Evolutionary conservation across 257 asterid genomes (phyloP).

Genomic region (Verbena officinalis): DNA sequence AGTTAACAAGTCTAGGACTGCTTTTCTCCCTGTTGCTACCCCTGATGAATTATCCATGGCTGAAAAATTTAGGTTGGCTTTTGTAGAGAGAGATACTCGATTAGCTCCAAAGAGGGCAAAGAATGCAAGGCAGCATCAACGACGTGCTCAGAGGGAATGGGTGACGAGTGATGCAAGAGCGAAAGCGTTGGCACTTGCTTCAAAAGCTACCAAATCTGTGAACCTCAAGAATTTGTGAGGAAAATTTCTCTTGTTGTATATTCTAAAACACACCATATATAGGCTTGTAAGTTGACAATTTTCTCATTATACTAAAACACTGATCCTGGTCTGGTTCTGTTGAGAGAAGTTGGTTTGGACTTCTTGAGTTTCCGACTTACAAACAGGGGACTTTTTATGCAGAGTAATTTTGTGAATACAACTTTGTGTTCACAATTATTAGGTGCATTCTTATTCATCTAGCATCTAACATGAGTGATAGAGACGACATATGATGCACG

Average conservation of each 20-base stretch:
- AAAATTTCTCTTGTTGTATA: not conserved
- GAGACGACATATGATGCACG: no score
- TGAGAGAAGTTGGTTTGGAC: no score
- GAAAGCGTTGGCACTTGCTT: slow-evolving; percentile 83
- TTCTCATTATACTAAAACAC: no score
- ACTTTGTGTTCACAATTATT: no score
- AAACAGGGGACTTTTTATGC: no score
- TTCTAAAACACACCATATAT: no score
- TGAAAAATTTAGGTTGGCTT: slow-evolving; percentile 93
- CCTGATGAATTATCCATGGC: slow-evolving; percentile 69
- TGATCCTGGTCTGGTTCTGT: no score
- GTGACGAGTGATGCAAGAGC: slow-evolving; percentile 61
- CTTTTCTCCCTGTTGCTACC: slow-evolving; percentile 31
- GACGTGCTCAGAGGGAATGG: slow-evolving; percentile 86
- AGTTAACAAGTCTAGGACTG: slow-evolving; percentile 26
- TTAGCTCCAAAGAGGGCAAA: slow-evolving; percentile 97
- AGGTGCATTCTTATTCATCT: no score
- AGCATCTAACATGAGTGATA: no score
- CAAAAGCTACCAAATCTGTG: slow-evolving; percentile 56
- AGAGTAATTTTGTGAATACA: no score
- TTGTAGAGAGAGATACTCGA: slow-evolving; percentile 82
- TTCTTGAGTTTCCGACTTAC: no score
- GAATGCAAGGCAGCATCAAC: slow-evolving; percentile 85
- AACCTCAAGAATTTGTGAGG: slow-evolving; percentile 46
- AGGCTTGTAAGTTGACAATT: no score